phyloP scores from a whole-genome alignment of 148 eudicot species.

The Vaccinium corymbosum region DNA sequence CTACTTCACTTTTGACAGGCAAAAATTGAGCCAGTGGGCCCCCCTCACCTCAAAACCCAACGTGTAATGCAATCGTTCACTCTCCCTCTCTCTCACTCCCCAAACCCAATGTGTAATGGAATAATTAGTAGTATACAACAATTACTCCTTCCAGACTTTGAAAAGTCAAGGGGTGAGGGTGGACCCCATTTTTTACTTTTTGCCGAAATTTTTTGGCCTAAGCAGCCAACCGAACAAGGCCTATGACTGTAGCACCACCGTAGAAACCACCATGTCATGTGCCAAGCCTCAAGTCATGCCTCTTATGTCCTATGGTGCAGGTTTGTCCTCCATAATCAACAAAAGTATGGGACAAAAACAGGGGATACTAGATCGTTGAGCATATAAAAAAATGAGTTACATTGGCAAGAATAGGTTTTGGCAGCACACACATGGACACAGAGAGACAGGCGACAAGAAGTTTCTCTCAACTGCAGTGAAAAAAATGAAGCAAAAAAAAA shows the following conservation, averaged over 20 bases:
- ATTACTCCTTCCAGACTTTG: too few species aligned
- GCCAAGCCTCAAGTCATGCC: background rate
- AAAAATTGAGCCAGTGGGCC: too few species aligned
- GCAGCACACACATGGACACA: background rate
- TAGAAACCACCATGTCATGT: background rate
- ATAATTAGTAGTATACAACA: too few species aligned
- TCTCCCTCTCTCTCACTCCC: too few species aligned
- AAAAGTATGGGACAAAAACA: background rate
- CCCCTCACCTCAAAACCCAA: too few species aligned
- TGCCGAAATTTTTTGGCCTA: too few species aligned
- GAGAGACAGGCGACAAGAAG: background rate
- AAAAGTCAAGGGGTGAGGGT: background rate
- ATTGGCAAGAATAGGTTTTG: background rate
- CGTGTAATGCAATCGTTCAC: too few species aligned
- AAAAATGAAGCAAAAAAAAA: background rate
- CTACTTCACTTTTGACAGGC: too few species aligned
- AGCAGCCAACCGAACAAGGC: too few species aligned
- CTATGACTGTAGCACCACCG: background rate
- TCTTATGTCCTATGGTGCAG: slow-evolving; percentile 4
- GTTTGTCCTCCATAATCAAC: slow-evolving; percentile 10
- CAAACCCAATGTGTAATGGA: too few species aligned
- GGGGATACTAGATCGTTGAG: background rate
- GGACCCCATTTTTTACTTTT: background rate
- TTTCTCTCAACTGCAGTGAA: slow-evolving; percentile 1
- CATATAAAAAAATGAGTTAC: background rate